Evolutionary conservation across 2,329 filamentous ascomycete species (phyloP), one percentile per base, ranked within the genome.

Genomic region (Fusarium sp.): DNA sequence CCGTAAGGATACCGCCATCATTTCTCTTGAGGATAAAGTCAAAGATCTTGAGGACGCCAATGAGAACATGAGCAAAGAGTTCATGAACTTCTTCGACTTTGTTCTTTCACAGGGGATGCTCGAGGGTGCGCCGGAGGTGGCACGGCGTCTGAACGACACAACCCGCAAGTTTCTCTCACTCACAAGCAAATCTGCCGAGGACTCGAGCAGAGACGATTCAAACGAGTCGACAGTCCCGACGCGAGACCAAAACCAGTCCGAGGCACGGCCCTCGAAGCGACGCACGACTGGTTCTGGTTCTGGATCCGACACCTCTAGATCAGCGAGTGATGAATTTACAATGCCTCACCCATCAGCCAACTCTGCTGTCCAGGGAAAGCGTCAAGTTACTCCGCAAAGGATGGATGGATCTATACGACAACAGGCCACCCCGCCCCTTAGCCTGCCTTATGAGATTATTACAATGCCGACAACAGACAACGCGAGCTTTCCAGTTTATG

Each of bases 1-100:
- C 73, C 89, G 94, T 50, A 97, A 97, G 78, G 94, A 97, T 74
- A 90, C 86, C 21, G 91, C 91, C 7, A 95, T 97, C 56, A 85
- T 88, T 26, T 88, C 87, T 1, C 83, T 97, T 12, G 90, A 93
- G 74, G 85, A 87, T 53, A 85, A 89, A 62, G 91, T 95, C 24
- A 82, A 88, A 53, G 84, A 87, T 23, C 85, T 96, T n/a, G 86
- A 90, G 59, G 83, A 84, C 15, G 87, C 86, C 21, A 90, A 94
- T 62, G 86, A 91, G 56, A 86, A 91, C 70, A 93, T 96, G 89
- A 90, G 87, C 78, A 88, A 84, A 50, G 86, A 88, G 0, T 94
- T 96, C 70, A 81, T 88, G 68, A 83, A 82, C 30, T 85, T 95
- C 23, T 88, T 91, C 64, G 86, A 92, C 65, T 85, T 85, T 38